Percentiles rank a stretch among this genome's conserved stretches.
Conservation (phyloP, 2,329 filamentous ascomycete genomes). For the Cryphonectria nitschkei region DNA sequence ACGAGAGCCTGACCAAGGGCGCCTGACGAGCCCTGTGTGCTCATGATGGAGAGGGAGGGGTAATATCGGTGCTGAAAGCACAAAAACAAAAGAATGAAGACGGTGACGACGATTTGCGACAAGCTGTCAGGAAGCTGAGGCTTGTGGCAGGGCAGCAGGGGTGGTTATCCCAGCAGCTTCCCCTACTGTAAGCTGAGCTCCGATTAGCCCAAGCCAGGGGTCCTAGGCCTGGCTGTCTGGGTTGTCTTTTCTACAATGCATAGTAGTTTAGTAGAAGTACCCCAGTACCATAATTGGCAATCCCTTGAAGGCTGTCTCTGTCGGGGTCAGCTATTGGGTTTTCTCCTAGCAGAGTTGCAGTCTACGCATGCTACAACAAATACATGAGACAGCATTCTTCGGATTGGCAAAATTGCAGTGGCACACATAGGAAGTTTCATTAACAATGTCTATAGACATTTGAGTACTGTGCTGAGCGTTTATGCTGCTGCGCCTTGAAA, state of each 20-base stretch:
- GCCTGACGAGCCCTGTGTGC: not conserved
- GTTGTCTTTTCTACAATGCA: not conserved
- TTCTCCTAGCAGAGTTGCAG: too few species aligned
- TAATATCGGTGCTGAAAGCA: not conserved
- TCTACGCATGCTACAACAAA: too few species aligned
- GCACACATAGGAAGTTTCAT: too few species aligned
- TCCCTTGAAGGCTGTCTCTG: too few species aligned
- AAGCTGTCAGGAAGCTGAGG: constrained; percentile 10
- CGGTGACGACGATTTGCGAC: not conserved
- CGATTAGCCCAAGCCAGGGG: not conserved
- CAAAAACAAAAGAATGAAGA: not conserved
- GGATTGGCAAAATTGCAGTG: too few species aligned
- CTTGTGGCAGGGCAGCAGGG: not conserved
- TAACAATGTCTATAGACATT: too few species aligned
- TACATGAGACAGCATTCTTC: too few species aligned
- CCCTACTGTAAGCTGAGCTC: not conserved
- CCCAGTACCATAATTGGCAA: too few species aligned
- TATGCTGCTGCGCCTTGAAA: too few species aligned
- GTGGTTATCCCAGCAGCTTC: not conserved
- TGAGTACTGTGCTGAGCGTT: too few species aligned
- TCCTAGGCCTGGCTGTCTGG: not conserved
- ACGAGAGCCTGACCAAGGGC: constrained; percentile 63
- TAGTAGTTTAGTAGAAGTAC: not conserved
- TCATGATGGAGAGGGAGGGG: constrained; percentile 8
- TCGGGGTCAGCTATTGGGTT: too few species aligned